These are phyloP conservation scores for Cystobasidiopsis lactophilus DNA, from an alignment of 768 basidiomycete species.

Conservation along the genomic window DNA sequence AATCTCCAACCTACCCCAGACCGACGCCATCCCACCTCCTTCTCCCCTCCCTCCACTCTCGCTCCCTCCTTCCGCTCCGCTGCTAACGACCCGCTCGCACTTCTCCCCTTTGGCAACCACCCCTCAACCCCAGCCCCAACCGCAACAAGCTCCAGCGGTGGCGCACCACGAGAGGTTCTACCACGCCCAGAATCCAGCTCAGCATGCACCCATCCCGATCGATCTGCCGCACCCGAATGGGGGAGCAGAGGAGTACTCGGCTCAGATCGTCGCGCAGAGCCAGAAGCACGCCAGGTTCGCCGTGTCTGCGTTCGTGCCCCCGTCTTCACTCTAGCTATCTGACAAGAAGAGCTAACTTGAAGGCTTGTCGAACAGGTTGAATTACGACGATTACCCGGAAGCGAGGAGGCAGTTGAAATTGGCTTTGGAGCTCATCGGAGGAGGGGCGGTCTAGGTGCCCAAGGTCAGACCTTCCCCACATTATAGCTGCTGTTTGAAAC, in stretches of 20 bases:
- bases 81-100: slow-evolving; percentile 12
- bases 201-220: no score
- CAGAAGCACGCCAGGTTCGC: slow-evolving; percentile 73
- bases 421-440: slow-evolving; percentile 35
- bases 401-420: slow-evolving; percentile 59
- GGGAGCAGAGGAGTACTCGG: no score
- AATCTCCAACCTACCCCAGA: not conserved
- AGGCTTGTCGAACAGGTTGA: not conserved
- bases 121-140: slow-evolving; percentile 6
- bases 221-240: no score
- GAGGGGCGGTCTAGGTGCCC: no score
- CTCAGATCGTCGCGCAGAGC: not conserved
- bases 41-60: slow-evolving; percentile 24
- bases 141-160: not conserved
- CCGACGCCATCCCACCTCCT: slow-evolving; percentile 1
- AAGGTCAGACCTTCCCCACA: no score
- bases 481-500: no score
- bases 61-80: slow-evolving; percentile 27
- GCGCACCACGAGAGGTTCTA: no score
- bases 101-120: slow-evolving; percentile 9
- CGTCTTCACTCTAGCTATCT: no score
- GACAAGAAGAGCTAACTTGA: slow-evolving; percentile 22
- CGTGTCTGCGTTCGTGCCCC: slow-evolving; percentile 39
- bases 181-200: no score
- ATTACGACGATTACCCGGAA: slow-evolving; percentile 78